phyloP scores from a whole-genome alignment of 164 flowering plant species.

The Dillenia turbinata region DNA sequence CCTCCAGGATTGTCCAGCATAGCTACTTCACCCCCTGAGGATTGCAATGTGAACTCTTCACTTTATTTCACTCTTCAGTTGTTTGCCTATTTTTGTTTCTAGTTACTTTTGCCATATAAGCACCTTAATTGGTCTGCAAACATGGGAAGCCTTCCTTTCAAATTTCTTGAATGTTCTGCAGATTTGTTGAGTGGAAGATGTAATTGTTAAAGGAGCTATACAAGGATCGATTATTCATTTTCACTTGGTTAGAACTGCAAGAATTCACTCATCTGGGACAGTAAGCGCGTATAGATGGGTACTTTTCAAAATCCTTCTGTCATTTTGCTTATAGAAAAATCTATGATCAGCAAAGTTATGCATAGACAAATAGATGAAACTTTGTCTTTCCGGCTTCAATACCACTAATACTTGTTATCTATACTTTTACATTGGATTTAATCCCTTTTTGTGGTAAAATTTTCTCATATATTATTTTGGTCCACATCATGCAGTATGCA shows the following conservation, averaged over 20 bases:
- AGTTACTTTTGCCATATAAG: neutral
- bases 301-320: constrained; percentile 10
- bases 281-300: constrained; percentile 82
- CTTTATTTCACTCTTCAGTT: constrained; percentile 94
- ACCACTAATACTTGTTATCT: too few species aligned
- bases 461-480: constrained; percentile 4
- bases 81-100: neutral
- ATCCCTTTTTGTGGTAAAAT: neutral
- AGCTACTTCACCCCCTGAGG: constrained; percentile 96
- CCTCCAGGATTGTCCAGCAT: constrained; percentile 64
- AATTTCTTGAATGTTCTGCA: constrained; percentile 22
- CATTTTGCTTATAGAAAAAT: neutral
- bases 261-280: constrained; percentile 55
- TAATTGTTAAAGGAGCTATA: constrained; percentile 62
- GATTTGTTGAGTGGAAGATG: constrained; percentile 93
- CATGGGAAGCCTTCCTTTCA: too few species aligned
- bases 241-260: constrained; percentile 72
- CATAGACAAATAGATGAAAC: too few species aligned
- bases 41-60: constrained; percentile 93
- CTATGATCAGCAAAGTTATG: neutral
- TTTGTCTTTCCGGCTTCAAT: too few species aligned
- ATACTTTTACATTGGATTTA: neutral
- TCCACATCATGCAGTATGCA: constrained; percentile 58
- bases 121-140: too few species aligned
- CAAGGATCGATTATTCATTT: constrained; percentile 89